Evolutionary conservation across 129 eudicot species (phyloP).

Genomic region (Calendula officinalis): DNA sequence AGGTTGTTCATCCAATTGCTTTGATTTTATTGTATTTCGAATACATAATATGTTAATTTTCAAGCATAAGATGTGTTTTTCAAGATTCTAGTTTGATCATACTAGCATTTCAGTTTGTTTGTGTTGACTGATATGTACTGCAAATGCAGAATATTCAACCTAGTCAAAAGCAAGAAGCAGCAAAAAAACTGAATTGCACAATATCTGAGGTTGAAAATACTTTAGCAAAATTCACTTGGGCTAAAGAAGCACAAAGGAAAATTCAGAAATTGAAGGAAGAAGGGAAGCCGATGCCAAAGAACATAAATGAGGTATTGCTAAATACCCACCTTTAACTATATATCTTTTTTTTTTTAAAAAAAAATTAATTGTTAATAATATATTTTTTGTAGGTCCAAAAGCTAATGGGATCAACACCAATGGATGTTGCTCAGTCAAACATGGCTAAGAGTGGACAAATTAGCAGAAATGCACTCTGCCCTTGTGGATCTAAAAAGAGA

Average conservation of each 20-base stretch:
- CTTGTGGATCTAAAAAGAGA: constrained; percentile 92
- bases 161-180: constrained; percentile 84
- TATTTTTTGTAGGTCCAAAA: constrained; percentile 66
- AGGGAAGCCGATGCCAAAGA: constrained; percentile 95
- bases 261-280: constrained; percentile 72
- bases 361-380: constrained; percentile 17
- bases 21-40: background rate
- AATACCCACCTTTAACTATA: background rate
- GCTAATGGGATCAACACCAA: constrained; percentile 86
- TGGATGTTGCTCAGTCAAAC: constrained; percentile 83
- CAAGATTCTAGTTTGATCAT: background rate
- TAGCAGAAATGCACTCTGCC: constrained; percentile 88
- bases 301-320: constrained; percentile 69
- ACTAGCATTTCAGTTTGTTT: background rate
- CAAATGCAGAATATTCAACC: constrained; percentile 59
- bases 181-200: constrained; percentile 77
- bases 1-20: constrained; percentile 38
- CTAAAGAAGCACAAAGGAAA: constrained; percentile 82
- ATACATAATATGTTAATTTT: background rate
- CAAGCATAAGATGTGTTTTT: background rate
- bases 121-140: constrained; percentile 8
- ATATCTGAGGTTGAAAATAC: constrained; percentile 74
- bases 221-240: constrained; percentile 87
- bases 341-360: background rate
- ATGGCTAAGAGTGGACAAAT: constrained; percentile 94